Evolutionary conservation across 2,329 filamentous ascomycete species (phyloP), one percentile per base, ranked within the genome.

Genomic region (Incumbomyces delicatus): DNA sequence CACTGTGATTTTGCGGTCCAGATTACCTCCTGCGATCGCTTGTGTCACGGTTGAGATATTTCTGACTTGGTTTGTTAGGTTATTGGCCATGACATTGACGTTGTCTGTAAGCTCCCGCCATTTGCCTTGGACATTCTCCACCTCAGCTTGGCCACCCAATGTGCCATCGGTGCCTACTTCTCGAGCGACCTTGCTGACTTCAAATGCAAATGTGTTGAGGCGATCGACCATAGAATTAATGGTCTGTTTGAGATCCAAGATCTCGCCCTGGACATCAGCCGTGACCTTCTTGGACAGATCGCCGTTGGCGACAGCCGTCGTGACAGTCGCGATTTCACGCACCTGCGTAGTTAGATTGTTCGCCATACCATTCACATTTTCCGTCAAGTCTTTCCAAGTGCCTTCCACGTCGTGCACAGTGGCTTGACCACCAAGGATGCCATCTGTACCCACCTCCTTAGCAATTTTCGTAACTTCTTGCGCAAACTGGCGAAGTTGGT

Each of bases 301-400:
- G 61, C 90, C 90, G 64, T 85, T 86, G 43, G 90, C 90, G 52
- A 98, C 90, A 49, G 90, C 90, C 1, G 89, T 95, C 2, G 90
- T 96, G 50, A 98, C 92, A 61, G 90, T 87, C 52, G 90, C 92
- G 58, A 98, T 98, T 67, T 95, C 89, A 70, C 90, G 83, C 62
- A 98, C 92, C 71, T 98, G 90, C 4, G 92, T 94, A 2, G 90
- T 96, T 58, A 98, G 72, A 65, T 96, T 98, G 76, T 92, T 94
- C 62, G 90, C 90, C 90, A 98, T 96, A 57, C 89, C 85, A 68
- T 98, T 98, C 68, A 98, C 90, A 53, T 89, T 89, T 61, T 90
- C 85, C 2, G 90, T 98, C 52, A 98, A 74, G 63, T 95, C 88
- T 61, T 88, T 87, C 90, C 92, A 96, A 43, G 94, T 96, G 53